Conservation (phyloP, 345 rosid species). For the Aurinia saxatilis region DNA sequence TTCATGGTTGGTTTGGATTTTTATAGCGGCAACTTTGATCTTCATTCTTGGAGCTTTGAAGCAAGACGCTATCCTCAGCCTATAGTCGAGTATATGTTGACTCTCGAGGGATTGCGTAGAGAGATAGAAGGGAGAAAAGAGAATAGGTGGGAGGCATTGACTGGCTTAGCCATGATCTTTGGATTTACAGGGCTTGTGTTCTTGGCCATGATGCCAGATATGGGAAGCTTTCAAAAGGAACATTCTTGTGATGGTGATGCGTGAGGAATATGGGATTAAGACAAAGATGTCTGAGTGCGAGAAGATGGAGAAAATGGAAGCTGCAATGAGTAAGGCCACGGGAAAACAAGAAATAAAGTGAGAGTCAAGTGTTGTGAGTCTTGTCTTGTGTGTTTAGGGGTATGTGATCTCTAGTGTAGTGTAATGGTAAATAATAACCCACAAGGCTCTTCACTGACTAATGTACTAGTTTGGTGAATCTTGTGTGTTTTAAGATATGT, state of each 20-base stretch:
- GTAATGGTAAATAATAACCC: slow-evolving; percentile 3
- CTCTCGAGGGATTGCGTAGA: no score
- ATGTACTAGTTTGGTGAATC: slow-evolving; percentile 5
- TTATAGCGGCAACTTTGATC: slow-evolving; percentile 38
- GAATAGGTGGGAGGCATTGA: slow-evolving; percentile 42
- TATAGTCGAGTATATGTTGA: no score
- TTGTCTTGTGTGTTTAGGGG: slow-evolving; percentile 47
- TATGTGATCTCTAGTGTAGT: slow-evolving; percentile 25
- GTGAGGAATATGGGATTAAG: slow-evolving; percentile 50
- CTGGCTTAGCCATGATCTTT: slow-evolving; percentile 50
- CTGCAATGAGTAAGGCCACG: slow-evolving; percentile 39
- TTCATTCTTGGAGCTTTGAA: slow-evolving; percentile 67
- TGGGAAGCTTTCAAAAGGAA: slow-evolving; percentile 59
- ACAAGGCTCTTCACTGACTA: slow-evolving; percentile 4
- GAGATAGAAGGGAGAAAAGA: slow-evolving; percentile 31
- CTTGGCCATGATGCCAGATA: slow-evolving; percentile 46
- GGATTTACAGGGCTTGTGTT: slow-evolving; percentile 68
- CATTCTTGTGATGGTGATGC: slow-evolving; percentile 41
- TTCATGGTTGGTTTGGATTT: slow-evolving; percentile 60
- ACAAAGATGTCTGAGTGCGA: slow-evolving; percentile 49
- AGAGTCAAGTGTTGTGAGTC: slow-evolving; percentile 25
- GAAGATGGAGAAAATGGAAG: slow-evolving; percentile 64
- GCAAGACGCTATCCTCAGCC: no score
- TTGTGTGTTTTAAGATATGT: slow-evolving; percentile 41
- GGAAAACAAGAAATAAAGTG: slow-evolving; percentile 38